Base-by-base conservation (phyloP, 1,284 basidiomycete species). In the Pisolithus thermaeus region DNA sequence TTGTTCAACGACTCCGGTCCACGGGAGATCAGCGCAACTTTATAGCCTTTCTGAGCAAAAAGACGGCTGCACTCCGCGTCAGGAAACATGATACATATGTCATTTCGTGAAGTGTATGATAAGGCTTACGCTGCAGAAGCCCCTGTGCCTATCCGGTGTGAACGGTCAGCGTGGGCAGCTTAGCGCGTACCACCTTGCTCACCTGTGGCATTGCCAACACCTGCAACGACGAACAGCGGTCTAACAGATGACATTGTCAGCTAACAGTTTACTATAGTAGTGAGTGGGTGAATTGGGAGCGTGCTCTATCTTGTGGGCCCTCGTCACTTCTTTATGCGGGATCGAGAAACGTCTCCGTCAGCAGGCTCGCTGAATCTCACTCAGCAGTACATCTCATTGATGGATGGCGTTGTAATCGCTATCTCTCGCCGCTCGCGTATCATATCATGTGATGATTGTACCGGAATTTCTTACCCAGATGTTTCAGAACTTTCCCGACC, bases 21-120 rank as follows among this genome's bases (percentile, higher is more conserved):
- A 40, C 87, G 74, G 8, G 84, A 83, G 43, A 90, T 73, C 44
- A 90, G 66, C 0, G 87, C 87, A 38, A 90, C 75, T 40, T 75
- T 77, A 60, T 87, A 90, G 1, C 87, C 86, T 35, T 77, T 68
- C 60, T 79, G 79, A 4, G 81, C 73, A 56, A 87, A 87, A 12
- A 81, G 56, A 42, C 80, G 82, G 20, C 84, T 87, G 52, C 16
- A 49, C 23, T 20, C 35, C 4, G 25, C 12, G 22, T 61, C 28
- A 56, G 35, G 46, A 50, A n/a, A 51, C 43, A 11, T 23, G 32
- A 20, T 2, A 20, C 18, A 20, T 20, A 35, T 12, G 32, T 16
- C 2, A 7, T 32, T 36, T 18, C 14, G 11, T 27, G 37, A 38
- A 8, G 22, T 7, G 11, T 14, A 0, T 32, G 7, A 42, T 36